Conservation (phyloP, 805 yeast genomes). For the Cyberlindnera mycetangii region DNA sequence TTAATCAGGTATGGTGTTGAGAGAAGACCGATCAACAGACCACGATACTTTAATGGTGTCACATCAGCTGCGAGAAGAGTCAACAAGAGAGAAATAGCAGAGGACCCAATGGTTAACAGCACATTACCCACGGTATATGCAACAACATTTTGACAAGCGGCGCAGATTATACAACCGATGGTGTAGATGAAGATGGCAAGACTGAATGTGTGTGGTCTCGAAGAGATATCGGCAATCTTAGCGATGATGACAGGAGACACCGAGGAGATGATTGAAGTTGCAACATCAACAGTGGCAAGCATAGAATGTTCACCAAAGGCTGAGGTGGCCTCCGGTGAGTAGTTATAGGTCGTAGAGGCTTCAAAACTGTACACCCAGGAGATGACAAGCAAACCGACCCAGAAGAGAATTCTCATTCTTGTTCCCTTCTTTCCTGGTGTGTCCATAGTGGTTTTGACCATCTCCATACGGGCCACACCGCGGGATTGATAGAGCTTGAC, state of each 20-base stretch:
- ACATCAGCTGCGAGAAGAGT: slow-evolving; percentile 36
- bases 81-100: slow-evolving; percentile 36
- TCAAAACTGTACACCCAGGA: slow-evolving; percentile 28
- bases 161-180: slow-evolving; percentile 36
- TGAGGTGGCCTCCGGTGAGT: slow-evolving; percentile 40
- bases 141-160: slow-evolving; percentile 34
- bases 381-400: slow-evolving; percentile 14
- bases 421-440: slow-evolving; percentile 14
- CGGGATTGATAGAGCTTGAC: slow-evolving; percentile 21
- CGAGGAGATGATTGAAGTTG: slow-evolving; percentile 37
- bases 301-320: slow-evolving; percentile 38
- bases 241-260: slow-evolving; percentile 39
- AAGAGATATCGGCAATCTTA: slow-evolving; percentile 39
- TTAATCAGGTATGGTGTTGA: slow-evolving; percentile 40
- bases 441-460: slow-evolving; percentile 23
- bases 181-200: slow-evolving; percentile 32
- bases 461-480: slow-evolving; percentile 25
- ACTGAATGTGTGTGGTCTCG: slow-evolving; percentile 38
- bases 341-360: slow-evolving; percentile 31
- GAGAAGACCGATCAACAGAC: slow-evolving; percentile 34
- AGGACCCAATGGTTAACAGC: slow-evolving; percentile 36
- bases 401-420: slow-evolving; percentile 16
- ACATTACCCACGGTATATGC: slow-evolving; percentile 37
- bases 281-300: slow-evolving; percentile 38
- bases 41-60: slow-evolving; percentile 38